These are phyloP conservation scores for Tolypocladium nubicola DNA, from an alignment of 2,329 filamentous ascomycete genomes.

Conservation along the genomic window DNA sequence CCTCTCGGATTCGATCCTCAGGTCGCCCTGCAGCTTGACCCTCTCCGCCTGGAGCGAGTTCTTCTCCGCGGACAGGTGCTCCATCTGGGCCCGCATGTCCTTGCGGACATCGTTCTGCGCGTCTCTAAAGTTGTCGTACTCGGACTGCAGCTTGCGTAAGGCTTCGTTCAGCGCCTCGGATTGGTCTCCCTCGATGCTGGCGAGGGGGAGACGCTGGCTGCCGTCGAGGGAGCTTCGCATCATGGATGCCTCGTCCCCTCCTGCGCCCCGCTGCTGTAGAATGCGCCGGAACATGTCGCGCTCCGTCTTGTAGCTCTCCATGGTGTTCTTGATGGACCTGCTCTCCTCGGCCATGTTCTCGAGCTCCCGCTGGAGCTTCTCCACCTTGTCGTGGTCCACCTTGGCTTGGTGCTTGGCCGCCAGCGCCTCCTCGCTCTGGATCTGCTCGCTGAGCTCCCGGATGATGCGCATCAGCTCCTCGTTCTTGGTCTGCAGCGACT, in stretches of 20 bases:
- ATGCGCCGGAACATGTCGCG: conserved; percentile 96
- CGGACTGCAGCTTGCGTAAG: conserved; percentile 76
- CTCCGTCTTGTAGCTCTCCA: conserved; percentile 90
- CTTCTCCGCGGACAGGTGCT: conserved; percentile 73
- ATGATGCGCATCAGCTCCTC: conserved; percentile 72
- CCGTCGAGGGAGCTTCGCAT: conserved; percentile 63
- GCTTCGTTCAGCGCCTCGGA: conserved; percentile 59
- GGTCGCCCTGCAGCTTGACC: conserved; percentile 68
- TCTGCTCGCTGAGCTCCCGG: conserved; percentile 73
- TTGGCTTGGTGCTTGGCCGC: conserved; percentile 52
- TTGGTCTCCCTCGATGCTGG: conserved; percentile 49
- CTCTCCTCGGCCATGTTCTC: conserved; percentile 75
- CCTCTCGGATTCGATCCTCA: conserved; percentile 70
- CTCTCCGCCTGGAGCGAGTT: conserved; percentile 72
- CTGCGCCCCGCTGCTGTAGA: conserved; percentile 59
- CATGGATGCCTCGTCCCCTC: conserved; percentile 53
- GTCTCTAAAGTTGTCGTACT: conserved; percentile 82
- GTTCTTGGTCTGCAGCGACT: conserved; percentile 81
- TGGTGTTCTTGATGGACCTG: conserved; percentile 67
- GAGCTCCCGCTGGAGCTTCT: conserved; percentile 60
- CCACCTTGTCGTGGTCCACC: conserved; percentile 61
- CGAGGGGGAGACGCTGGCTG: conserved; percentile 39
- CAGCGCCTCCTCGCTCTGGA: conserved; percentile 83
- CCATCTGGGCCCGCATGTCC: conserved; percentile 75
- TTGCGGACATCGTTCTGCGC: conserved; percentile 75